These are phyloP conservation scores for Suillus placidus DNA, from an alignment of 768 basidiomycete genomes.

Conservation along the genomic window DNA sequence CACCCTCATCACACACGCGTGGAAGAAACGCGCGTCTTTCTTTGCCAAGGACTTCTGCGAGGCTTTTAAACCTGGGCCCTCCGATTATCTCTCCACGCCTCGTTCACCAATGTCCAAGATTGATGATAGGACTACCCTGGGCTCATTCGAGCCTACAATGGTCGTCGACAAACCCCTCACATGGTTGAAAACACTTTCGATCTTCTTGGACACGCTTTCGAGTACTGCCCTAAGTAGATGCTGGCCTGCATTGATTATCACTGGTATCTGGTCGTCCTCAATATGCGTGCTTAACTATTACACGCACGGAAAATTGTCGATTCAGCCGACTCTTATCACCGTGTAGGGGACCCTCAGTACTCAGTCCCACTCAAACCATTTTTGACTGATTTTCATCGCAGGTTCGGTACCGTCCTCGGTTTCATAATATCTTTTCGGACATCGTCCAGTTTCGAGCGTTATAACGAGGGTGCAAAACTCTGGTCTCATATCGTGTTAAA, in stretches of 20 bases:
- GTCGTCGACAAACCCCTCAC: background rate
- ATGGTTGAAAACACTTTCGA: background rate
- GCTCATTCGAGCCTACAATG: background rate
- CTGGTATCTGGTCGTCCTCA: slow-evolving; percentile 59
- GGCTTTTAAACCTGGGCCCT: background rate
- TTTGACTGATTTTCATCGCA: slow-evolving; percentile 35
- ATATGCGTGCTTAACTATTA: slow-evolving; percentile 53
- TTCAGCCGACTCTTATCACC: slow-evolving; percentile 61
- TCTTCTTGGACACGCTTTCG: background rate
- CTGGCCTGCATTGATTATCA: slow-evolving; percentile 62
- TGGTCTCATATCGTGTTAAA: slow-evolving; percentile 67
- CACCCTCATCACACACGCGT: background rate
- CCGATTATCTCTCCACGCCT: background rate
- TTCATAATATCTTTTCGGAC: slow-evolving; percentile 75
- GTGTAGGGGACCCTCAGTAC: slow-evolving; percentile 49
- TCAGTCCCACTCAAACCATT: background rate
- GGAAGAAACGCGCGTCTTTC: background rate
- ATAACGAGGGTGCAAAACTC: slow-evolving; percentile 67
- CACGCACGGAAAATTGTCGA: slow-evolving; percentile 42
- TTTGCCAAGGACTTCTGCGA: background rate
- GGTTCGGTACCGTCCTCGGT: slow-evolving; percentile 67
- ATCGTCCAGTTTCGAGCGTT: slow-evolving; percentile 71
- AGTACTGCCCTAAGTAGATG: slow-evolving; percentile 31
- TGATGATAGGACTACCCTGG: background rate
- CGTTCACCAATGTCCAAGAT: background rate